Evolutionary conservation across 768 basidiomycete genomes (phyloP).

Genomic region (Punctularia strigosozonata): DNA sequence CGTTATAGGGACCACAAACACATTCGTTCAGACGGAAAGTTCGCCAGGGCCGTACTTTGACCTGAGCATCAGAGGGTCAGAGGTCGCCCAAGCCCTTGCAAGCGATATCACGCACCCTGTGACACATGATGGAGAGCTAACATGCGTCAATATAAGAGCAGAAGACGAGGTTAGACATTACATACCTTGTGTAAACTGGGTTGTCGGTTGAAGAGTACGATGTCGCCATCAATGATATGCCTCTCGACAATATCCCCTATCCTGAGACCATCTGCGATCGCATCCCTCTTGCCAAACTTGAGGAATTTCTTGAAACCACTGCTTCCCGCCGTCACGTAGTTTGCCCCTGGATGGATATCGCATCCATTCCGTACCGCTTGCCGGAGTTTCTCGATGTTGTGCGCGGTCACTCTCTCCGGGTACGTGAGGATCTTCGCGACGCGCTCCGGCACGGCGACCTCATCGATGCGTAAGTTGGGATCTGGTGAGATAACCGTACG

Average conservation of each 20-base stretch:
- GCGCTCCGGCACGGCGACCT: constrained; percentile 93
- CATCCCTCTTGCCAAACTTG: constrained; percentile 72
- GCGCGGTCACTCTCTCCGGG: constrained; percentile 86
- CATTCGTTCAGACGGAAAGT: constrained; percentile 97
- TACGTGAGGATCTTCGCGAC: constrained; percentile 94
- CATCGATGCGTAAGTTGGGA: constrained; percentile 97
- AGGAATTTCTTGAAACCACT: constrained; percentile 79
- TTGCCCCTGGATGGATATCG: constrained; percentile 90
- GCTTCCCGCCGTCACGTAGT: constrained; percentile 77
- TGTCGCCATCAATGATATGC: constrained; percentile 90
- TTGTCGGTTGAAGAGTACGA: constrained; percentile 97
- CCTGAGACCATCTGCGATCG: constrained; percentile 70
- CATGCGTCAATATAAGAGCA: constrained; percentile 4
- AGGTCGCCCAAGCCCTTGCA: neutral
- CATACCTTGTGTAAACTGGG: constrained; percentile 91
- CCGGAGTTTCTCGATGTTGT: constrained; percentile 74
- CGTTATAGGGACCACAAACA: constrained; percentile 98
- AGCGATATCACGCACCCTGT: constrained; percentile 45
- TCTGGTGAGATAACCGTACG: constrained; percentile 99
- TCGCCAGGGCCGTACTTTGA: constrained; percentile 92
- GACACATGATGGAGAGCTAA: constrained; percentile 98
- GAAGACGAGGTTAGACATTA: neutral
- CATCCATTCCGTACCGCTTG: constrained; percentile 79
- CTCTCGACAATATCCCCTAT: constrained; percentile 92
- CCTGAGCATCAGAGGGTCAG: constrained; percentile 23